Evolutionary conservation across 352 stramenopile genomes (phyloP), one percentile per base, ranked within the genome.

Genomic region (Phytophthora niederhauseri): DNA sequence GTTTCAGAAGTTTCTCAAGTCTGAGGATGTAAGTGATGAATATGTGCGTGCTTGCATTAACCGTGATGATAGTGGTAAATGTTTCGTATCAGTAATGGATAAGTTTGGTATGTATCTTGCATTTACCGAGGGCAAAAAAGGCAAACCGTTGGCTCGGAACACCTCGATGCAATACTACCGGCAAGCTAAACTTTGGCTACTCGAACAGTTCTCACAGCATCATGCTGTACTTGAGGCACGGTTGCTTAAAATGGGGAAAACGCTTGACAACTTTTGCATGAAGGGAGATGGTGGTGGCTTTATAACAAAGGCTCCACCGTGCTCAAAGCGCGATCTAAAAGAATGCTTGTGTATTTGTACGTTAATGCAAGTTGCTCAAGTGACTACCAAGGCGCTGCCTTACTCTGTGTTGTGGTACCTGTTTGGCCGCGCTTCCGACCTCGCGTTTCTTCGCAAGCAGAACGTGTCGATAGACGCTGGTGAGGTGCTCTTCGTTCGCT

Each of bases 341-440:
- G 50, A 28, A 43, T 57, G 58, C 2, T 65, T 9, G 1, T 57
- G n/a, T 57, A 57, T 57, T 51, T 57, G 46, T 65, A 65, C 31
- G 34, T 7, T 5, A 28, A 41, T 30, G 46, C 19, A 26, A 36
- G 46, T 30, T 57, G 6, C 24, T 7, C 51, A 8, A 51, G 31
- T 30, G 53, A 59, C 34, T 63, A 65, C 30, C 68, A 74, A 43
- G 64, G 70, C 31, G 64, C 64, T 36, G 22, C 22, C 22, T 26
- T 26, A 26, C 22, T 26, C 22, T 26, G 22, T 26, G 22, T 3
- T 71, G 6, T 79, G 72, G 61, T 76, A 72, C 46, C 49, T 76
- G 7, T 80, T 76, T 28, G 72, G 61, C 0, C 61, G 72, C 3
- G 72, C 68, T 4, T 80, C 72, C 2, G 68, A 80, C 43, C 61